phyloP scores from a whole-genome alignment of 352 stramenopile species.

The Phytophthora pini region DNA sequence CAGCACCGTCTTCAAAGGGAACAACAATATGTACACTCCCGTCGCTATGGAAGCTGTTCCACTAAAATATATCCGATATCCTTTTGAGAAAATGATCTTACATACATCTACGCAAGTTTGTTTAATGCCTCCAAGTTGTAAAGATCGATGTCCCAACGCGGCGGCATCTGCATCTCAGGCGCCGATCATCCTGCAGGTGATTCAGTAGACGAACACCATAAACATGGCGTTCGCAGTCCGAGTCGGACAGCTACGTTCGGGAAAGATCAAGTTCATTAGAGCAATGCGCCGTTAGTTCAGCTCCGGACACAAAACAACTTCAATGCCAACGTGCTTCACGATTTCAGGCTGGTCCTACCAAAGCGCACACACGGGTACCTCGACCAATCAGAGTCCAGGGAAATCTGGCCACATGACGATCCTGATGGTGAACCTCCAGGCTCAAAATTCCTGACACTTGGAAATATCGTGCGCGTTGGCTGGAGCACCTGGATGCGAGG shows the following conservation, averaged over 20 bases:
- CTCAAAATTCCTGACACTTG: conserved; percentile 2
- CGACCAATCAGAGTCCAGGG: neutral
- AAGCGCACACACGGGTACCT: neutral
- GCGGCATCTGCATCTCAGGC: neutral
- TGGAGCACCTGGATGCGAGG: neutral
- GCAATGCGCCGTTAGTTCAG: neutral
- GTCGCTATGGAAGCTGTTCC: too few species aligned
- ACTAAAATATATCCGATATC: neutral
- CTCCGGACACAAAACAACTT: conserved; percentile 1
- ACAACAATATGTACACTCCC: too few species aligned
- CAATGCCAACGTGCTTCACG: neutral
- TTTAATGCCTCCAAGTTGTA: neutral
- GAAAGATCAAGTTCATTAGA: neutral
- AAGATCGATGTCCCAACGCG: neutral
- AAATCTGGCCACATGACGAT: neutral
- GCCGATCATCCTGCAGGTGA: neutral
- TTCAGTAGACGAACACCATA: neutral
- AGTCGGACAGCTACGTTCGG: neutral
- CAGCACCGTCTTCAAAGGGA: too few species aligned
- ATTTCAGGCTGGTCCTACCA: neutral
- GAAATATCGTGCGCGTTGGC: conserved; percentile 14
- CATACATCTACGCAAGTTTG: neutral
- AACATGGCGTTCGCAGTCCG: neutral
- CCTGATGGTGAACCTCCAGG: neutral
- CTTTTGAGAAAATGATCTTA: neutral